A percentile compares a stretch with the other conserved stretches of the same genome.
Conservation (phyloP, 345 rosid species). For the Citrus australasica region DNA sequence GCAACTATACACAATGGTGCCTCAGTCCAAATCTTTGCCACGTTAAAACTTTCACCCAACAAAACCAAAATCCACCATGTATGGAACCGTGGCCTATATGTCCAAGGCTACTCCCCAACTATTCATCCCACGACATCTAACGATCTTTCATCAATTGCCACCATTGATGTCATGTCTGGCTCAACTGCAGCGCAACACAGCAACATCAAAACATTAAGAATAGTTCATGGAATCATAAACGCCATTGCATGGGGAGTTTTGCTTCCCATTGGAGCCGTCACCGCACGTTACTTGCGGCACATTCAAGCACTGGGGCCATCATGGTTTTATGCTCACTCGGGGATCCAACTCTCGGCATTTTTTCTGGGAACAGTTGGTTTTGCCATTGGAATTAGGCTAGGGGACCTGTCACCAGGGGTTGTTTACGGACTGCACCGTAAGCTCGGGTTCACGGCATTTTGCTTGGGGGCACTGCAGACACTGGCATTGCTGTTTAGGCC, state of each 20-base stretch:
- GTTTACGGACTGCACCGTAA: conserved; percentile 69
- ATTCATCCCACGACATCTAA: conserved; percentile 87
- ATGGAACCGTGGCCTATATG: conserved; percentile 97
- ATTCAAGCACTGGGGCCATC: conserved; percentile 65
- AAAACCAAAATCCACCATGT: conserved; percentile 68
- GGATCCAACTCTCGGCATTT: conserved; percentile 54
- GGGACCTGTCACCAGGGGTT: conserved; percentile 66
- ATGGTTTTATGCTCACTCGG: conserved; percentile 87
- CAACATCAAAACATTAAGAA: conserved; percentile 37
- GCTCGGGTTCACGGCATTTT: conserved; percentile 67
- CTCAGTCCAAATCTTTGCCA: conserved; percentile 67
- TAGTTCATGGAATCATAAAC: conserved; percentile 57
- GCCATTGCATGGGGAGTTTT: conserved; percentile 79
- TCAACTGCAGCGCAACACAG: conserved; percentile 29
- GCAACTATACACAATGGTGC: conserved; percentile 86
- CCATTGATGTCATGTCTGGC: conserved; percentile 74
- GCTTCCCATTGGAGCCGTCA: conserved; percentile 64
- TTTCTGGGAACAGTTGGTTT: conserved; percentile 72
- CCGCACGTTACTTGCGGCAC: conserved; percentile 76
- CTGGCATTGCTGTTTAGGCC: conserved; percentile 84
- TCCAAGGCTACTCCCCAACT: conserved; percentile 96
- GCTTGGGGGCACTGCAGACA: conserved; percentile 64
- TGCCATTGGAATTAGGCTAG: conserved; percentile 67
- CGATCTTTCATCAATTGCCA: conserved; percentile 75
- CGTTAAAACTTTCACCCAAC: conserved; percentile 55